A percentile compares a stretch with the other conserved stretches of the same genome.
Conservation (phyloP, 1,284 basidiomycete species). For the Ceratobasidium sp. region DNA sequence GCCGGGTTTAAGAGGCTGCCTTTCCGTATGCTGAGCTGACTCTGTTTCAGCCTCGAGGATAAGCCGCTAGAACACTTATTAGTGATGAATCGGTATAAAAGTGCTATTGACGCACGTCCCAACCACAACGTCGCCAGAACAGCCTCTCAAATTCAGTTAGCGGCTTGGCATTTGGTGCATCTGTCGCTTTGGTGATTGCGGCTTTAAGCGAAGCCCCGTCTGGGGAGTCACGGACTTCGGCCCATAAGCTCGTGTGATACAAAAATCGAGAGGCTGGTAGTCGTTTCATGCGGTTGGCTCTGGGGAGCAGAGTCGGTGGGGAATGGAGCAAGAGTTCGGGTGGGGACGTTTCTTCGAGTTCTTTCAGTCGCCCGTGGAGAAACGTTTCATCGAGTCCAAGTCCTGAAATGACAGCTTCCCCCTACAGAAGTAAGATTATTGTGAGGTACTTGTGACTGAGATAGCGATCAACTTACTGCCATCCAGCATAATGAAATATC, state of each 20-base stretch:
- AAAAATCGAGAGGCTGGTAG: neutral
- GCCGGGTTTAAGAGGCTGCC: neutral
- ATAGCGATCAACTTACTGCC: conserved; percentile 38
- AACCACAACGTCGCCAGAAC: conserved; percentile 12
- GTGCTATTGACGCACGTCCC: neutral
- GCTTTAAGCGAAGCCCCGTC: conserved; percentile 2
- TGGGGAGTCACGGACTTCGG: neutral
- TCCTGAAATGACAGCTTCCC: conserved; percentile 2
- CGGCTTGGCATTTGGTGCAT: conserved; percentile 3
- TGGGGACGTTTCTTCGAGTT: neutral
- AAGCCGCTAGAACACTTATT: neutral
- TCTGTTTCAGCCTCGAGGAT: neutral
- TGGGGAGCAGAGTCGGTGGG: neutral
- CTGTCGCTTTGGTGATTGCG: neutral
- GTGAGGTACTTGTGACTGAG: too few species aligned
- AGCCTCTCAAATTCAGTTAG: neutral
- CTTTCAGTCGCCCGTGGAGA: neutral
- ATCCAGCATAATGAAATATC: conserved; percentile 46
- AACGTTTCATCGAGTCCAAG: conserved; percentile 21
- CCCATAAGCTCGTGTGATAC: conserved; percentile 25
- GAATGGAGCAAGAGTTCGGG: conserved; percentile 22
- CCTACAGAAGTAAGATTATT: too few species aligned
- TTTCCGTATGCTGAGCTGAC: neutral
- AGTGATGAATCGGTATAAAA: neutral
- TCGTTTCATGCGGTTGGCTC: conserved; percentile 14